A percentile compares a stretch with the other conserved stretches of the same genome.
phyloP scores from a whole-genome alignment of 1,284 basidiomycete genomes.

The Marasmius sp. region DNA sequence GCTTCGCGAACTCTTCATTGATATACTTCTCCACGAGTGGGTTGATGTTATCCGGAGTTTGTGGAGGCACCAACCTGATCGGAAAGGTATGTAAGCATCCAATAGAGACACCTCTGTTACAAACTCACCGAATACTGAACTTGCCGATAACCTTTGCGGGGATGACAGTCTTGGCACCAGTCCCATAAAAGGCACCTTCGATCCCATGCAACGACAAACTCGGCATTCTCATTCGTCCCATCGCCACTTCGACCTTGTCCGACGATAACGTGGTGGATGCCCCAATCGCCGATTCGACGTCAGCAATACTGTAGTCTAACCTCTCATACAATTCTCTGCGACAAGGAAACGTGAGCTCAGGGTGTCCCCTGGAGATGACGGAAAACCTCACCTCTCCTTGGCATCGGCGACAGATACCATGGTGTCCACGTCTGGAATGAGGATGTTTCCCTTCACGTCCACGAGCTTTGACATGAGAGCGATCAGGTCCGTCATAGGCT shows the following conservation, averaged over 20 bases:
- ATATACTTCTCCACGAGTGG: slow-evolving; percentile 76
- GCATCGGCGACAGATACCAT: slow-evolving; percentile 79
- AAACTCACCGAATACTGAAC: slow-evolving; percentile 84
- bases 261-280: slow-evolving; percentile 74
- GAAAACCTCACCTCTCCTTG: slow-evolving; percentile 62
- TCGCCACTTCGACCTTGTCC: slow-evolving; percentile 84
- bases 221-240: slow-evolving; percentile 89
- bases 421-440: slow-evolving; percentile 90
- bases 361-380: background rate
- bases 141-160: slow-evolving; percentile 89
- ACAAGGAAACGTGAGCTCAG: background rate
- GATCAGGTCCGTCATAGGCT: slow-evolving; percentile 86
- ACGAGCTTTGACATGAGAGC: slow-evolving; percentile 87
- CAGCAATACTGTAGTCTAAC: slow-evolving; percentile 74
- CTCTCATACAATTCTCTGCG: slow-evolving; percentile 64
- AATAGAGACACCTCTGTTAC: background rate
- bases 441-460: slow-evolving; percentile 78
- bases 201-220: slow-evolving; percentile 95
- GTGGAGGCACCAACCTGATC: slow-evolving; percentile 82
- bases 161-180: slow-evolving; percentile 94
- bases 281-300: slow-evolving; percentile 83
- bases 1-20: slow-evolving; percentile 78
- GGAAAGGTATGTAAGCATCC: background rate
- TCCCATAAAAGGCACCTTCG: slow-evolving; percentile 92
- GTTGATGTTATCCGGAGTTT: slow-evolving; percentile 76